phyloP scores from a whole-genome alignment of 192 early-diverging fungal genomes.

The Dissophora globulifera region DNA sequence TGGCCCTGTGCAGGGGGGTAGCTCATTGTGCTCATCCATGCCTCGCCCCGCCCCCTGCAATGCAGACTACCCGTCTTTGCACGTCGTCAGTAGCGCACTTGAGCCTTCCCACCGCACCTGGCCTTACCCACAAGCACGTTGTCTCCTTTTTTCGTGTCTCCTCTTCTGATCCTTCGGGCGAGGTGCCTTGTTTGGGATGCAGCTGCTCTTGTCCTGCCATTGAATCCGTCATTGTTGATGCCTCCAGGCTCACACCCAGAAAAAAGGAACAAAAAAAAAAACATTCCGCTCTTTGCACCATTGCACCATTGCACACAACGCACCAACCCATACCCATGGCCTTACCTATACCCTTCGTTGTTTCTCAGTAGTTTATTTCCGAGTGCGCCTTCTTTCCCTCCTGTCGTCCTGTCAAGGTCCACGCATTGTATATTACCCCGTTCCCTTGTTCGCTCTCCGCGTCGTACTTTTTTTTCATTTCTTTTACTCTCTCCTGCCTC shows the following conservation, averaged over 20 bases:
- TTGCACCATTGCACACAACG: background rate
- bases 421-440: too few relatives aligned
- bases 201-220: too few relatives aligned
- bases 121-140: background rate
- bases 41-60: too few relatives aligned
- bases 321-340: background rate
- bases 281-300: background rate
- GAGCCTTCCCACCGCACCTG: background rate
- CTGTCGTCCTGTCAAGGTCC: background rate
- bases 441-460: background rate
- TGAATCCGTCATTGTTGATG: background rate
- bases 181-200: too few relatives aligned
- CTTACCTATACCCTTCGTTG: background rate
- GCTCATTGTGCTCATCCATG: background rate
- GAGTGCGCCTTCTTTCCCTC: background rate
- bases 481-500: background rate
- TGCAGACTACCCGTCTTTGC: too few relatives aligned
- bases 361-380: background rate
- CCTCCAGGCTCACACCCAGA: constrained; percentile 10
- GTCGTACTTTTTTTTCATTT: too few relatives aligned
- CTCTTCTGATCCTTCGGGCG: background rate
- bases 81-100: too few relatives aligned
- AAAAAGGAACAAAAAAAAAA: constrained; percentile 1
- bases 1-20: too few relatives aligned
- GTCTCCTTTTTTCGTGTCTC: constrained; percentile 9